Evolutionary conservation across 2,329 filamentous ascomycete species (phyloP), one percentile per base, ranked within the genome.

Genomic region (Aspergillus fijiensis): DNA sequence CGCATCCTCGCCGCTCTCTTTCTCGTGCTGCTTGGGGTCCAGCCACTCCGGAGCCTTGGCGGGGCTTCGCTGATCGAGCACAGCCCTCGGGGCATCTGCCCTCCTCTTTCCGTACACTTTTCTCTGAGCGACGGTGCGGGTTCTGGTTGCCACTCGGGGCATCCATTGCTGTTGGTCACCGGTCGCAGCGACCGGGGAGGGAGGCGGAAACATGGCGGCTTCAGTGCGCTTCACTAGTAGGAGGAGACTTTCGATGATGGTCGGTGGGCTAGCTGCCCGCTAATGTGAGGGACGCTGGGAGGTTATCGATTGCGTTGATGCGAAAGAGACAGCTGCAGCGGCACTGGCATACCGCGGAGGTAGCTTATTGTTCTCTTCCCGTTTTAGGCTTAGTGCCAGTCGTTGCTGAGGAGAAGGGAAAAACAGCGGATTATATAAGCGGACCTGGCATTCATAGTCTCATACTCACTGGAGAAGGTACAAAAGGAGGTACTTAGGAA

Each of bases 51-150:
- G 11, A 2, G 14, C 49, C 48, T 63, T 70, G 4, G 57, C 58
- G 11, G 70, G 70, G 53, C 73, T 73, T 27, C 64, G 64, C 19
- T 74, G 63, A 14, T 74, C 74, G 16, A 77, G 70, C 1, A 76
- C 74, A 3, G 74, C 73, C n/a, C 70, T 65, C 0, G 75, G 70
- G 2, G 74, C 71, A 62, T 76, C 71, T 19, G 62, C 68, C 39
- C 65, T 69, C 51, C 70, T 64, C 53, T 76, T 76, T 12, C 74
- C 75, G 45, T 76, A 76, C 11, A 77, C 75, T 58, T 66, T 70
- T 53, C 70, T 65, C 21, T 72, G 70, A 6, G 69, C 62, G 27
- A 66, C 61, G 1, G 64, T 56, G 31, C 65, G 67, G 51, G 69
- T 63, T 33, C 68, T 72, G 33, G 69, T 61, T n/a, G 63, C 59